Conservation (phyloP, 1,284 basidiomycete species). For the Sporisorium exsertum region DNA sequence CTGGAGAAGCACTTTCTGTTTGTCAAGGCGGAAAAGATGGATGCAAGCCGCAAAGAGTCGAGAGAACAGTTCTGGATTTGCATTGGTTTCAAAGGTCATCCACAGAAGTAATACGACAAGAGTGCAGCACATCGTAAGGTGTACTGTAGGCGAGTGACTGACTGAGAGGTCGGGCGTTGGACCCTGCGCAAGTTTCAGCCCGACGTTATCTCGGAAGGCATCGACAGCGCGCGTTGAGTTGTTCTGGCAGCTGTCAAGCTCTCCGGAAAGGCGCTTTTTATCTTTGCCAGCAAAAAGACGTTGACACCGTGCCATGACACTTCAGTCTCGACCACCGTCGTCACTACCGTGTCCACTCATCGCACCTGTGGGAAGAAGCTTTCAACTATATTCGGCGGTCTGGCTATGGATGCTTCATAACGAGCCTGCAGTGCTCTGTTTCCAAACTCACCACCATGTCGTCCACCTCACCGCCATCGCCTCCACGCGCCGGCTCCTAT, state of each 20-base stretch:
- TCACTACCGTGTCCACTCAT: neutral
- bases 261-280: constrained; percentile 6
- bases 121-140: neutral
- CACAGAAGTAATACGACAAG: neutral
- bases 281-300: constrained; percentile 10
- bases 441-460: constrained; percentile 13
- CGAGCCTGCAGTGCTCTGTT: constrained; percentile 5
- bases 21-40: constrained; percentile 61
- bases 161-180: neutral
- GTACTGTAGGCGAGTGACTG: neutral
- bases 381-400: neutral
- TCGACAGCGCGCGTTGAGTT: constrained; percentile 14
- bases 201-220: neutral
- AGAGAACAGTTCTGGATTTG: constrained; percentile 65
- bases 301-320: neutral
- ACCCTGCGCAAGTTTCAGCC: constrained; percentile 17
- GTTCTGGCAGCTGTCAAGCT: constrained; percentile 14
- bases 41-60: constrained; percentile 58
- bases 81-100: constrained; percentile 38
- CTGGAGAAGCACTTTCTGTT: constrained; percentile 49
- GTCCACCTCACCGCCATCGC: constrained; percentile 17
- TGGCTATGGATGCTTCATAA: constrained; percentile 18
- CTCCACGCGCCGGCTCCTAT: constrained; percentile 37
- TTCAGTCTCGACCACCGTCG: constrained; percentile 2
- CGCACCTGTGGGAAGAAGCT: neutral